Evolutionary conservation across 2,329 filamentous ascomycete species (phyloP).

Genomic region (Septoria petroselini): DNA sequence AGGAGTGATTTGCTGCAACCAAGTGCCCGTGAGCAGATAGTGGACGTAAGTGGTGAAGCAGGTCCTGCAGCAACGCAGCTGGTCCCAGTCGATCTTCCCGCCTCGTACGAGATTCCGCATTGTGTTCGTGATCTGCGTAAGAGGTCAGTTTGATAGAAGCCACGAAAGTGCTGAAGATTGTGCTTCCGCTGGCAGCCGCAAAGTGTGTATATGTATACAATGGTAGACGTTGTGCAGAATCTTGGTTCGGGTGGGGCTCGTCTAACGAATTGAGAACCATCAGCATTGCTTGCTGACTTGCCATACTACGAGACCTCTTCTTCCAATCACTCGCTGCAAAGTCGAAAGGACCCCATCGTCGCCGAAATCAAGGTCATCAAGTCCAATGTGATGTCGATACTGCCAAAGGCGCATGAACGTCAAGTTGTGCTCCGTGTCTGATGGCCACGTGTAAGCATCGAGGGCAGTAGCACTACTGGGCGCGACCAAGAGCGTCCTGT

Average conservation of each 20-base stretch:
- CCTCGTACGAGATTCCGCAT: neutral
- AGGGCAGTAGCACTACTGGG: slow-evolving; percentile 69
- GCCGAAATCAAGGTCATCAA: slow-evolving; percentile 77
- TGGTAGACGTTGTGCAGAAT: neutral
- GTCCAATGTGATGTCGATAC: slow-evolving; percentile 65
- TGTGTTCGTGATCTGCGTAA: neutral
- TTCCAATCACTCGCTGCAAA: slow-evolving; percentile 57
- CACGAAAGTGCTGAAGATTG: too few species aligned
- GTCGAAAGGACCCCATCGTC: slow-evolving; percentile 74
- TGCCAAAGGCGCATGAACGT: slow-evolving; percentile 68
- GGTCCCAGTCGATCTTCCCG: neutral
- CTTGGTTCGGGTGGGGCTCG: neutral
- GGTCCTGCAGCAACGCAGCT: neutral
- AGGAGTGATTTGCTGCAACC: neutral
- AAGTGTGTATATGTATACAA: neutral
- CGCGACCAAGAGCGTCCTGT: slow-evolving; percentile 58
- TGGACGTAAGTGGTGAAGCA: neutral
- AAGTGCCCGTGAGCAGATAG: neutral
- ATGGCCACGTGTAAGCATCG: slow-evolving; percentile 49
- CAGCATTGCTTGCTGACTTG: slow-evolving; percentile 42
- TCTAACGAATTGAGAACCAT: neutral
- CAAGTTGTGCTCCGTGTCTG: slow-evolving; percentile 19
- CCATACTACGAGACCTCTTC: slow-evolving; percentile 48
- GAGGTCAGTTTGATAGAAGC: too few species aligned
- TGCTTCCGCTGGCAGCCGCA: neutral